Evolutionary conservation across 345 rosid species (phyloP).

Genomic region (Bruguiera sexangula): DNA sequence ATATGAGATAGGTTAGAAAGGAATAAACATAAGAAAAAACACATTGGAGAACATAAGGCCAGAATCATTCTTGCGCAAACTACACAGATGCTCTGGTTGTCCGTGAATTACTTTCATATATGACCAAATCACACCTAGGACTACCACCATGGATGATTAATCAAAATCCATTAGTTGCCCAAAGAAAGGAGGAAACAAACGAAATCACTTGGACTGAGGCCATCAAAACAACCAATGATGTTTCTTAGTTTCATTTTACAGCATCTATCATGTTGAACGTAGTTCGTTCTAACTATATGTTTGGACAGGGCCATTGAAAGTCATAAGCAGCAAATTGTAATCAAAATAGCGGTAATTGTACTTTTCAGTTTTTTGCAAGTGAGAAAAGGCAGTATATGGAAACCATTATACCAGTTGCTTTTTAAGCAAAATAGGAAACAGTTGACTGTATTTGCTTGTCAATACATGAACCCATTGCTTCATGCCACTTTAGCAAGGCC

Average conservation of each 20-base stretch:
- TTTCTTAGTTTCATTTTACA: background rate
- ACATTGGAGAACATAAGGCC: slow-evolving; percentile 16
- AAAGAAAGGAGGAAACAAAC: too few species aligned
- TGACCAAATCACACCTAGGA: background rate
- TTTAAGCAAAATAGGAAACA: background rate
- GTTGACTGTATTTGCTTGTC: background rate
- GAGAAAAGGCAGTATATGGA: background rate
- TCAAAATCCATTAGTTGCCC: too few species aligned
- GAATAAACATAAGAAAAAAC: slow-evolving; percentile 27
- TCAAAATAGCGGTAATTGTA: background rate
- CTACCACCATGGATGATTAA: background rate
- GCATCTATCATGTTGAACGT: slow-evolving; percentile 1
- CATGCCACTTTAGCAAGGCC: background rate
- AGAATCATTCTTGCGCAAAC: background rate
- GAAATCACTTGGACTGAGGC: too few species aligned
- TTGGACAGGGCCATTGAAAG: background rate
- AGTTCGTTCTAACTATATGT: background rate
- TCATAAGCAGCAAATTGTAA: background rate
- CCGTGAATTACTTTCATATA: background rate
- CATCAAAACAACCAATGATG: too few species aligned
- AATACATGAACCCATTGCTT: background rate
- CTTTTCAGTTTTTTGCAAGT: background rate
- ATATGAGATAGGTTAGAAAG: slow-evolving; percentile 56
- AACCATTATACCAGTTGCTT: slow-evolving; percentile 1
- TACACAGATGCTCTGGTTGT: background rate